Base-by-base conservation (phyloP, 2,329 filamentous ascomycete genomes). In the Xylariaceae sp. region DNA sequence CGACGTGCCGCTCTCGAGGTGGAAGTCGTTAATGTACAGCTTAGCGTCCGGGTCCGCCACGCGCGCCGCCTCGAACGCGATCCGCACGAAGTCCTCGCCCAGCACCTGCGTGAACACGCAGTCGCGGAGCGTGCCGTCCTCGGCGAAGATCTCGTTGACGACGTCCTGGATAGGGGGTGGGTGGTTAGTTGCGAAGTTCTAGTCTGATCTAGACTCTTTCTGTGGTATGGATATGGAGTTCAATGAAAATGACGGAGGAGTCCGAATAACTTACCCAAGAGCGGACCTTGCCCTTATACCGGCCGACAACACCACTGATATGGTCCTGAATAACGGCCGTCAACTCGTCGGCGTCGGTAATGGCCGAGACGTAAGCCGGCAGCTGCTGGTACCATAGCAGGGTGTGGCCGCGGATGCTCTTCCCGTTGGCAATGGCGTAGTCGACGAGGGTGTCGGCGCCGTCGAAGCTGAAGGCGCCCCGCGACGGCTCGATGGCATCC, bases 11-110 rank as follows among this genome's bases (percentile, higher is more conserved):
- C 57, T 64, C 59, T 83, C 80, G 33, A 83, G 69, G 61, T 82
- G 83, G 59, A 70, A 75, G 55, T 87, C 81, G 58, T 87, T 88
- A 61, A 86, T 83, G 64, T 83, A 88, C 24, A 87, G 66, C 59
- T 80, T 80, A 3, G 77, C 79, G 36, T 58, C 49, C 3, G 81
- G 78, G 53, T 86, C 82, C 11, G 77, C 80, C 7, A 66, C 65
- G 32, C 73, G 70, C 14, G 83, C 82, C 9, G 81, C 74, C 33
- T 72, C 66, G 61, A 86, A 87, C 22, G 81, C 81, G 47, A 83
- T 80, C 15, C 65, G 63, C 33, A 87, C 74, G 50, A 80, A 85
- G 54, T 72, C 70, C 59, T 84, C 79, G 28, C 81, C 80, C 4
- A 86, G 68, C 3, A 85, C 73, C 17, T 72, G 67, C 47, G 65